phyloP scores from a whole-genome alignment of 495 filamentous ascomycete species.

The Evernia prunastri region DNA sequence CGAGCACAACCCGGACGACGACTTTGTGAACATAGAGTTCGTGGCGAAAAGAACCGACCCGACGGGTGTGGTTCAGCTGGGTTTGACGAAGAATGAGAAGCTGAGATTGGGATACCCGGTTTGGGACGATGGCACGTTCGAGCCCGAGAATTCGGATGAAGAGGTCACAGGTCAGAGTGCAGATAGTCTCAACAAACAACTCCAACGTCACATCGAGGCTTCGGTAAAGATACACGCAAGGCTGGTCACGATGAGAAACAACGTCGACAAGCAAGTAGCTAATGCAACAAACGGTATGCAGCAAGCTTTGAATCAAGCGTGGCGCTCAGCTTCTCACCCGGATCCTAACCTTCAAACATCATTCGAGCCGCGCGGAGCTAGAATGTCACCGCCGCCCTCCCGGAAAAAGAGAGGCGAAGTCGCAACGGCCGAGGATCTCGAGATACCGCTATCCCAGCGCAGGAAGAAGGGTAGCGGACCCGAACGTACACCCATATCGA shows the following conservation, averaged over 20 bases:
- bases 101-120: slow-evolving; percentile 23
- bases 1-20: slow-evolving; percentile 19
- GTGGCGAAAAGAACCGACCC: slow-evolving; percentile 25
- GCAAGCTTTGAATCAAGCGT: slow-evolving; percentile 17
- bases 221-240: slow-evolving; percentile 15
- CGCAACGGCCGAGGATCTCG: not conserved
- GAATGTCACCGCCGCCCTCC: slow-evolving; percentile 8
- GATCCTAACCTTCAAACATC: slow-evolving; percentile 1
- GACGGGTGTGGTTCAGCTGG: slow-evolving; percentile 19
- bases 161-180: slow-evolving; percentile 3
- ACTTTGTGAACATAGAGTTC: slow-evolving; percentile 28
- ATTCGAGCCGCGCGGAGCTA: not conserved
- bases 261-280: slow-evolving; percentile 13
- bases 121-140: slow-evolving; percentile 22
- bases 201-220: slow-evolving; percentile 20
- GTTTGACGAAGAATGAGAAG: slow-evolving; percentile 24
- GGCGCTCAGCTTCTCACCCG: slow-evolving; percentile 12
- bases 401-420: not conserved
- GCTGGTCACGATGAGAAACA: slow-evolving; percentile 14
- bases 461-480: slow-evolving; percentile 14
- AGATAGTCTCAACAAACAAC: slow-evolving; percentile 13
- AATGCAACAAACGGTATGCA: slow-evolving; percentile 19
- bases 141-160: slow-evolving; percentile 16
- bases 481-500: slow-evolving; percentile 17
- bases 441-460: slow-evolving; percentile 5